phyloP scores from a whole-genome alignment of 495 filamentous ascomycete species.

The Penicillium taxi region DNA sequence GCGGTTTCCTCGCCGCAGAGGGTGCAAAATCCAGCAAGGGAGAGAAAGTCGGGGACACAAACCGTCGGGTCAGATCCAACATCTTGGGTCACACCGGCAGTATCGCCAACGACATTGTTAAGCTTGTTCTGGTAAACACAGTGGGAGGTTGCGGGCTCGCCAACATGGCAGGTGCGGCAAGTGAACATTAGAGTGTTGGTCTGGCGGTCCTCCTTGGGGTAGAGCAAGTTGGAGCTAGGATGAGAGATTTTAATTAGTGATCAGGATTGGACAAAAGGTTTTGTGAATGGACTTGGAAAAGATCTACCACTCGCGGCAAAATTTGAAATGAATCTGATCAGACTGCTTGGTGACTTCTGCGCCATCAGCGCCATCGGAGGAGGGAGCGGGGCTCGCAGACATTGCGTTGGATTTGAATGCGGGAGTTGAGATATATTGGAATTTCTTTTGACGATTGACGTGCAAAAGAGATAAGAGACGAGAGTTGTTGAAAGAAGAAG shows the following conservation, averaged over 20 bases:
- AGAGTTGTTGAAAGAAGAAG: neutral
- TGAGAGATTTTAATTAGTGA: slow-evolving; percentile 7
- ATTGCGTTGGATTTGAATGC: slow-evolving; percentile 13
- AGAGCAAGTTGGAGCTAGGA: slow-evolving; percentile 84
- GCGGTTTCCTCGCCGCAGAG: slow-evolving; percentile 45
- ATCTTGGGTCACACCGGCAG: slow-evolving; percentile 93
- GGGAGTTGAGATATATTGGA: neutral
- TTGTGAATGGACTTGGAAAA: neutral
- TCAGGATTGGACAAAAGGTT: neutral
- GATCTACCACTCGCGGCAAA: slow-evolving; percentile 87
- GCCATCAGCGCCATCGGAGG: slow-evolving; percentile 44
- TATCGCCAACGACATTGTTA: slow-evolving; percentile 82
- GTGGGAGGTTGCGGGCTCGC: slow-evolving; percentile 70
- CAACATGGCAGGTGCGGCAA: slow-evolving; percentile 88
- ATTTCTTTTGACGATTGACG: too few species aligned
- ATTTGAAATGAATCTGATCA: slow-evolving; percentile 87
- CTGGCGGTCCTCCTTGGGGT: slow-evolving; percentile 79
- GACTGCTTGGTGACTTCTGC: slow-evolving; percentile 49
- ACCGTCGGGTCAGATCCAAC: slow-evolving; percentile 96
- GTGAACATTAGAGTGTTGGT: slow-evolving; percentile 61
- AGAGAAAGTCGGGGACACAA: slow-evolving; percentile 42
- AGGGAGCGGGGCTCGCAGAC: slow-evolving; percentile 56
- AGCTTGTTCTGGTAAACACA: slow-evolving; percentile 92
- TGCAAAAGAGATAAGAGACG: neutral
- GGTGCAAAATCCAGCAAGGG: slow-evolving; percentile 40